A percentile compares a stretch with the other conserved stretches of the same genome.
phyloP scores from a whole-genome alignment of 768 basidiomycete species.

The Mycena indigotica region DNA sequence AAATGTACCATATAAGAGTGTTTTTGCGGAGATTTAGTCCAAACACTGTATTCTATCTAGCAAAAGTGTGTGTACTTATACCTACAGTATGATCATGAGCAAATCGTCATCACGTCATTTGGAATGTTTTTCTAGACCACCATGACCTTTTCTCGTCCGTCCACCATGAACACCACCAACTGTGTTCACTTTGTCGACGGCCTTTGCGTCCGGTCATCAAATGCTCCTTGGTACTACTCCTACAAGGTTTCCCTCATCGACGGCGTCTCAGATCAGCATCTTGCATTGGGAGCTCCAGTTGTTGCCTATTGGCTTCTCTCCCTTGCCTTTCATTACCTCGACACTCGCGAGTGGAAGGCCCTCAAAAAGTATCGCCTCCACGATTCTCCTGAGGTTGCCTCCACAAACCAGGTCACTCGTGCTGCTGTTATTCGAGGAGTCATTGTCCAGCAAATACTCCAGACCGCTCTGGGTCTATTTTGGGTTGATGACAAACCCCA shows the following conservation, averaged over 20 bases:
- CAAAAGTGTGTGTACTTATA: constrained; percentile 19
- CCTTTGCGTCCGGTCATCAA: constrained; percentile 36
- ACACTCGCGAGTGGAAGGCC: constrained; percentile 74
- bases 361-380: constrained; percentile 87
- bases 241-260: constrained; percentile 50
- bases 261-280: constrained; percentile 65
- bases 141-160: constrained; percentile 2
- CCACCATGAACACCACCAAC: constrained; percentile 40
- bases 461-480: constrained; percentile 72
- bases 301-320: constrained; percentile 84
- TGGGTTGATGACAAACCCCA: constrained; percentile 57
- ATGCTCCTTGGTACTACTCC: constrained; percentile 60
- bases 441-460: constrained; percentile 81
- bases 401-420: constrained; percentile 74
- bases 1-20: constrained; percentile 22
- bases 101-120: too few relatives aligned
- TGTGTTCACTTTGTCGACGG: constrained; percentile 37
- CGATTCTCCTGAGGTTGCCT: constrained; percentile 75
- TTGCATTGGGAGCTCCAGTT: constrained; percentile 76
- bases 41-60: constrained; percentile 14
- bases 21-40: constrained; percentile 16
- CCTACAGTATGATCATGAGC: background rate
- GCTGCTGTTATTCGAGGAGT: constrained; percentile 78
- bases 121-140: background rate
- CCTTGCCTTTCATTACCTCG: constrained; percentile 79